Base-by-base conservation (phyloP, 768 basidiomycete genomes). In the Russula lepida region DNA sequence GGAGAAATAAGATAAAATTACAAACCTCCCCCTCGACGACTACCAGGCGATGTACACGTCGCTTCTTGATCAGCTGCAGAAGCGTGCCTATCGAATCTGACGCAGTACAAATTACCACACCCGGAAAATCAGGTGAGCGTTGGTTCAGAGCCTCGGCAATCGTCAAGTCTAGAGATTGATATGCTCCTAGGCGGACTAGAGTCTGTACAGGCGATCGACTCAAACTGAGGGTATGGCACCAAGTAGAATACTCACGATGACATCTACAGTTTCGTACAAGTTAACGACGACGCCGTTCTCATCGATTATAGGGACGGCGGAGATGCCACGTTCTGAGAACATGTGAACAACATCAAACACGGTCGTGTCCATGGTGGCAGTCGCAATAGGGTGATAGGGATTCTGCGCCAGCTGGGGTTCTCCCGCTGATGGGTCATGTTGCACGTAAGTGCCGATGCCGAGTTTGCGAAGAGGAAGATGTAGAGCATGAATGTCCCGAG, bases 321-420 rank as follows among this genome's bases (percentile, higher is more conserved):
- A 94, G 67, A 99, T 97, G 28, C 94, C 88, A 46, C 88, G 83
- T 72, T 94, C 90, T 0, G 92, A 95, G 72, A 98, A 98, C 88
- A 95, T 93, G 70, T 99, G 97, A 2, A 98, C 97, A 62, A 98
- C 93, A 69, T 98, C 94, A 68, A 97, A 98, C 2, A 99, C 97
- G 30, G 90, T 88, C 0, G 95, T 97, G 59, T 85, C 77, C 69
- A 95, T 78, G 33, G 85, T 94, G 12, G 95, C 95, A 0, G 94
- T 97, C 6, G 91, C 89, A 59, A 98, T 85, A 2, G 97, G 97
- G 71, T 88, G 82, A 73, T 85, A 98, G 1, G 88, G 90, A 60
- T 88, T 86, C 44, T 81, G 76, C 53, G 77, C 78, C 54, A 81
- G 78, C 6, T 81, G 74, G 8, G 73, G 71, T 43, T 81, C 80